phyloP scores from a whole-genome alignment of 2,329 filamentous ascomycete species.

The Graphilbum fragrans region DNA sequence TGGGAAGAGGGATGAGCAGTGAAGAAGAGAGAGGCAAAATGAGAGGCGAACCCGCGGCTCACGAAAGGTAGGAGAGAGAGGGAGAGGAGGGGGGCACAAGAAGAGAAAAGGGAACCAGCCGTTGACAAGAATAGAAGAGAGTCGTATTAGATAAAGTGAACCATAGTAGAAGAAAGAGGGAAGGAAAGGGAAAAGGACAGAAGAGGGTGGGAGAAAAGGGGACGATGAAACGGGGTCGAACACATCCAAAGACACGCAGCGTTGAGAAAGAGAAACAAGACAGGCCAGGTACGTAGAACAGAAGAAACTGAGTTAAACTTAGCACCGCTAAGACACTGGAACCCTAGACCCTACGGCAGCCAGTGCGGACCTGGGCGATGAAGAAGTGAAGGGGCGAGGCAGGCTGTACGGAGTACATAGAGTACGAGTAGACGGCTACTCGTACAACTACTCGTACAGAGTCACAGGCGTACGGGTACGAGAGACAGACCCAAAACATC shows the following conservation, averaged over 20 bases:
- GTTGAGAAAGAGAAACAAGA: too few species aligned
- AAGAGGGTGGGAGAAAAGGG: background rate
- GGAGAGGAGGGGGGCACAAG: slow-evolving; percentile 2
- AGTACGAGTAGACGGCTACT: too few species aligned
- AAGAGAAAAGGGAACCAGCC: background rate
- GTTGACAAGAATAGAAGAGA: background rate
- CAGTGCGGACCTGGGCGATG: too few species aligned
- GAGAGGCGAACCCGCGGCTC: slow-evolving; percentile 4
- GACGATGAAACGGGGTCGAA: background rate
- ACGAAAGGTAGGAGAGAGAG: slow-evolving; percentile 3
- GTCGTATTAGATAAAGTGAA: background rate
- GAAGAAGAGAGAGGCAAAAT: background rate
- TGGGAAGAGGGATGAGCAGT: background rate
- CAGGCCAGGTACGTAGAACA: too few species aligned
- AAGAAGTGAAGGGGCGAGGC: too few species aligned
- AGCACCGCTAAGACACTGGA: too few species aligned
- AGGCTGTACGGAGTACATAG: too few species aligned
- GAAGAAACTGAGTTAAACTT: too few species aligned
- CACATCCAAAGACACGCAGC: background rate
- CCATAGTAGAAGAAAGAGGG: background rate
- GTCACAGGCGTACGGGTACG: too few species aligned
- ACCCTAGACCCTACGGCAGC: too few species aligned
- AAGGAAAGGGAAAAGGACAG: background rate
- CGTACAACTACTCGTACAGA: too few species aligned
- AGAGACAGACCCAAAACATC: too few species aligned